Evolutionary conservation across 2,329 filamentous ascomycete species (phyloP), one percentile per base, ranked within the genome.

Genomic region (Macrophomina pseudophaseolina): DNA sequence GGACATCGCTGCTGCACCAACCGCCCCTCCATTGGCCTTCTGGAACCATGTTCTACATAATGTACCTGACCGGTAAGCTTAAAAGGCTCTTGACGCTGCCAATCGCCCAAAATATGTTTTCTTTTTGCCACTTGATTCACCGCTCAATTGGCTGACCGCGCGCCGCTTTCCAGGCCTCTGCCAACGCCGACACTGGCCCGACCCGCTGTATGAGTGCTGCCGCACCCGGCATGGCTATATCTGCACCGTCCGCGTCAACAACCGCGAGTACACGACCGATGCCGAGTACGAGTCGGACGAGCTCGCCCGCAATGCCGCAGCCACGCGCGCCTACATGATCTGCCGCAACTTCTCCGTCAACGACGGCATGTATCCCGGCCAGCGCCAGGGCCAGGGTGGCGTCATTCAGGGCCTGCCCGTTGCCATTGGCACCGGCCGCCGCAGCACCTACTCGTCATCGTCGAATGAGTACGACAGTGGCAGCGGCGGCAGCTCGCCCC

Each of bases 301-400:
- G 58, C 85, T 97, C 71, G 94, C 94, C 54, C 92, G 93, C 76
- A 94, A 98, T 79, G 95, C 94, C 74, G 94, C 94, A 32, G 94
- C 94, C 68, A 96, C 96, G 87, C 91, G 93, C 69, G 94, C 94
- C 67, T 98, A 97, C 81, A 94, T 97, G 88, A 95, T 97, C 72
- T 97, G 94, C 84, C 91, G 93, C 70, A 97, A 97, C 85, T 97
- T 97, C 82, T 97, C 93, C 66, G 92, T 96, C 79, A 97, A 97
- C 77, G 93, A 96, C 74, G 94, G 94, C 77, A 97, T 97, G 93
- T 87, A 86, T 70, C 87, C 82, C 75, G 75, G 85, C 72, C 73
- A 88, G 80, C 70, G 85, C 77, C 81, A 85, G 74, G 78, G 85
- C 78, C 76, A 86, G 78, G 71, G 83, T 78, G 78, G 79, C 23